Base-by-base conservation (phyloP, 768 basidiomycete species). In the Psilocybe cubensis region DNA sequence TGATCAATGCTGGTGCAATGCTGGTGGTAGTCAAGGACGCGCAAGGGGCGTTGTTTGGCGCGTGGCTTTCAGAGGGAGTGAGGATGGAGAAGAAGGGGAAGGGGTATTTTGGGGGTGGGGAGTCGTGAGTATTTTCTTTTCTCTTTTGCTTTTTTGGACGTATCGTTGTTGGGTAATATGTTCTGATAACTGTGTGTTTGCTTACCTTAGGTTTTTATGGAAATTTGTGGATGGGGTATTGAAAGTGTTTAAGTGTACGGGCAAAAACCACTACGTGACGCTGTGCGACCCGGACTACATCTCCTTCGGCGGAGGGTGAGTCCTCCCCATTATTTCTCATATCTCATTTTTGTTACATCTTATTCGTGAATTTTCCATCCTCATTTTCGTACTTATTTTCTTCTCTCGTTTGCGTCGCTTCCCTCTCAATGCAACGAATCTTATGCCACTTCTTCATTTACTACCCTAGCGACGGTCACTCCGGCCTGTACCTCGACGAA, bases 291-390 rank as follows among this genome's bases (percentile, higher is more conserved):
- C 83, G 0, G 84, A 81, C 14, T 93, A 83, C 62, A 78, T 97
- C 58, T 93, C 92, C 1, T 93, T 96, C 66, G 96, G 95, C 11
- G 96, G 96, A 63, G 96, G 96, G 94, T 94, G 60, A 56, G 90
- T 80, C 21, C 40, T 11, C 31, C 3, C 10, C 46, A 29, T 54
- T 45, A 18, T 50, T 27, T 56, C 18, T n/a, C n/a, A n/a, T n/a
- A n/a, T n/a, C n/a, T n/a, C n/a, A n/a, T n/a, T n/a, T n/a, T n/a
- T n/a, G n/a, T n/a, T n/a, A n/a, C n/a, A n/a, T n/a, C n/a, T n/a
- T n/a, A n/a, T n/a, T n/a, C n/a, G n/a, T n/a, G n/a, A n/a, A n/a
- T 47, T 46, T 24, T 33, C 38, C 12, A 27, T 5, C 9, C 18
- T 24, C 7, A 49, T 38, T 35, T 3, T 17, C 21, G n/a, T 35